Base-by-base conservation (phyloP, 805 yeast genomes). In the Starmerella apis region DNA sequence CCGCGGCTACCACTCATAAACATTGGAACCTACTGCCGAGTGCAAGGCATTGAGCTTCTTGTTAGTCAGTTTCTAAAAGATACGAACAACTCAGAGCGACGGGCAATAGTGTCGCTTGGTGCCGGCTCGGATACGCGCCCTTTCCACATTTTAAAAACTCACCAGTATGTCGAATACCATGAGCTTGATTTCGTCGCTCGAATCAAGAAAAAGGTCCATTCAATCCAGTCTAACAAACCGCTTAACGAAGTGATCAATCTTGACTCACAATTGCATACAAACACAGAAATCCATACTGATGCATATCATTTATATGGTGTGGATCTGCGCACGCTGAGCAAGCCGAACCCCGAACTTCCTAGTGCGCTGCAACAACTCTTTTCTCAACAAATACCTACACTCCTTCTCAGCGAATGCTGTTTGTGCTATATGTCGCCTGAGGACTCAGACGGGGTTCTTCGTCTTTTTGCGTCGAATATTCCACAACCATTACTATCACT, bases 41-140 rank as follows among this genome's bases (percentile, higher is more conserved):
- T 77, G 0, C 56, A 51, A 16, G 69, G 73, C 46, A 68, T 78
- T 27, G 74, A 76, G 54, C 19, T 49, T 9, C 57, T 77, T 8
- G 64, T 76, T 1, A 61, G 65, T 3, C 57, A 57, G 39, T 75
- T 75, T 50, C 56, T 74, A 4, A 38, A 51, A 48, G 7, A 58
- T 62, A 38, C 47, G 25, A 9, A 37, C 36, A 33, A 52, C 49
- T 42, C 50, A 23, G 3, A 62, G 65, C 24, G 30, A 11, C 43
- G 57, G 27, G 72, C 82, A 60, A 72, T 83, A 14, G 66, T 84
- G 1, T 81, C 86, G 0, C 61, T 83, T n/a, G 94, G 94, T 0
- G 81, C 88, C 2, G 94, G 94, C 4, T 80, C 85, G 14, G 94
- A 84, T 59, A 81, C 92, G 0, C 62, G 90, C 47, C 72, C 75